phyloP scores from a whole-genome alignment of 2,329 filamentous ascomycete genomes.

The Chalara sp. region DNA sequence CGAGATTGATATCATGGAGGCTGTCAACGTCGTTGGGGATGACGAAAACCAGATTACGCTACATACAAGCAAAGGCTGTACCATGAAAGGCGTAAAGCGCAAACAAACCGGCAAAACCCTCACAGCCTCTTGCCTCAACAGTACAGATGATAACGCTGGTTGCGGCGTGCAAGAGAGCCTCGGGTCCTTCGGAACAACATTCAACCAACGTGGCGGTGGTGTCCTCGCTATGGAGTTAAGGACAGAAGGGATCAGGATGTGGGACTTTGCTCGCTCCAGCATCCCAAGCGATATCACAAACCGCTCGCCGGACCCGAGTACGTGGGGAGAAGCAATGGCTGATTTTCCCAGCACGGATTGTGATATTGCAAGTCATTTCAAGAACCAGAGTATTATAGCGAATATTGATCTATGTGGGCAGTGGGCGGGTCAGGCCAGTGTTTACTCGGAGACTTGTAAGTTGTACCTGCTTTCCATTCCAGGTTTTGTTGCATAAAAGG shows the following conservation, averaged over 20 bases:
- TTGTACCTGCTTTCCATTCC: neutral
- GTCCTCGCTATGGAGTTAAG: constrained; percentile 44
- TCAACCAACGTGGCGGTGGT: constrained; percentile 44
- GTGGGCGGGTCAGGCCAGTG: constrained; percentile 62
- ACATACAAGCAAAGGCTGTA: constrained; percentile 39
- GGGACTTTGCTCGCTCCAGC: constrained; percentile 39
- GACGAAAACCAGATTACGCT: constrained; percentile 37
- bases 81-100: constrained; percentile 29
- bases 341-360: constrained; percentile 51
- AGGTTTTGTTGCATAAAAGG: neutral
- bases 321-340: constrained; percentile 39
- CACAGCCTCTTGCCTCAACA: constrained; percentile 38
- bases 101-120: constrained; percentile 42
- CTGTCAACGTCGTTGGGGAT: constrained; percentile 36
- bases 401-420: constrained; percentile 82
- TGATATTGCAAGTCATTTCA: constrained; percentile 64
- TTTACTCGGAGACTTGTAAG: constrained; percentile 21
- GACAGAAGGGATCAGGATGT: constrained; percentile 38
- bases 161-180: constrained; percentile 35
- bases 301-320: constrained; percentile 35
- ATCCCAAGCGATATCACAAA: constrained; percentile 39
- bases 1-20: constrained; percentile 50
- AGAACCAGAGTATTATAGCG: constrained; percentile 68
- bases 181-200: constrained; percentile 40
- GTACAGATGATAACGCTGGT: constrained; percentile 33